These are phyloP conservation scores for Maudiozyma turicensis DNA, from an alignment of 805 yeast genomes.

Conservation along the genomic window DNA sequence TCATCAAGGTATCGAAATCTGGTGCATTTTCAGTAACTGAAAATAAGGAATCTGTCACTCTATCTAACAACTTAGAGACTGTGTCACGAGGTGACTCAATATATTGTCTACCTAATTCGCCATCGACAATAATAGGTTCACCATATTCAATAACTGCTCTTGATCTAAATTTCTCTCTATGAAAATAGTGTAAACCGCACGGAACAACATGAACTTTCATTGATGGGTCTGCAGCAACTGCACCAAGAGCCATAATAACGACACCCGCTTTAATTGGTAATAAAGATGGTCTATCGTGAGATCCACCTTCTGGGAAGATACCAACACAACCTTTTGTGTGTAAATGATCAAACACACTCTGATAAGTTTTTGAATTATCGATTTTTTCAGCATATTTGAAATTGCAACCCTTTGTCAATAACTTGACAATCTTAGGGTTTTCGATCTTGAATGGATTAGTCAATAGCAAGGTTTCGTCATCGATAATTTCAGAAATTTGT, in stretches of 20 bases:
- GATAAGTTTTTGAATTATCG: constrained; percentile 74
- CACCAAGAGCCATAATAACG: constrained; percentile 95
- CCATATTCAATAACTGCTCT: constrained; percentile 93
- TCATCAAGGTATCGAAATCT: constrained; percentile 85
- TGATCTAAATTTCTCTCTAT: constrained; percentile 86
- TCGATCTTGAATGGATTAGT: constrained; percentile 58
- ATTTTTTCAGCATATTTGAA: constrained; percentile 73
- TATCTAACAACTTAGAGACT: constrained; percentile 58
- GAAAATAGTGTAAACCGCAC: constrained; percentile 93
- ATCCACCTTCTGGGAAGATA: constrained; percentile 96
- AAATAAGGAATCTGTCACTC: constrained; percentile 63
- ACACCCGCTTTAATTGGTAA: constrained; percentile 95
- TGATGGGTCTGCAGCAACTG: constrained; percentile 65
- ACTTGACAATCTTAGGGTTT: constrained; percentile 33
- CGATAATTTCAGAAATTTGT: constrained; percentile 53
- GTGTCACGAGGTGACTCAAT: constrained; percentile 61
- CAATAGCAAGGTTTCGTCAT: constrained; percentile 62
- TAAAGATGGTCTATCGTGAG: constrained; percentile 88
- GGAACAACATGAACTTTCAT: constrained; percentile 82
- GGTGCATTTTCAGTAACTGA: constrained; percentile 91
- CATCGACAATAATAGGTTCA: constrained; percentile 61
- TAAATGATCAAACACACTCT: constrained; percentile 72
- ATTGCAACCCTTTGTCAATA: constrained; percentile 47
- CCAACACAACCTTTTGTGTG: constrained; percentile 75
- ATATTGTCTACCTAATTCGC: constrained; percentile 55